Evolutionary conservation across 164 flowering plant genomes (phyloP).

Genomic region (Liriodendron chinense): DNA sequence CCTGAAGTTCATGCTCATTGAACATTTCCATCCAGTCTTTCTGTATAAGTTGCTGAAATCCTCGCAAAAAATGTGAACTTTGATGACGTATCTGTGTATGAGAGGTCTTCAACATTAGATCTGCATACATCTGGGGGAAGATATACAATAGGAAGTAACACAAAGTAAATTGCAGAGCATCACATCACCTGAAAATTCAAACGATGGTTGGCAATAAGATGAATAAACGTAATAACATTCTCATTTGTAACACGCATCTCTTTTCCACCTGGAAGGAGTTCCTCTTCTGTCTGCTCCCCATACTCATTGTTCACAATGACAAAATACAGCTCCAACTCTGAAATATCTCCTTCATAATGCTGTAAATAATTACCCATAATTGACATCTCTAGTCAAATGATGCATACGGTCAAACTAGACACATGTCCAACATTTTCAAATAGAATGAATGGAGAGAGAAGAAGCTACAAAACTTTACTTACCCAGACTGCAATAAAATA

Average conservation of each 20-base stretch:
- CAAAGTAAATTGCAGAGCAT: background rate
- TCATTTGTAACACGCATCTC: conserved; percentile 82
- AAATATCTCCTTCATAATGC: conserved; percentile 80
- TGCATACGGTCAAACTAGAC: background rate
- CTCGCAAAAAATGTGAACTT: conserved; percentile 86
- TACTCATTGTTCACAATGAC: conserved; percentile 92
- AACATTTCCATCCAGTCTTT: conserved; percentile 97
- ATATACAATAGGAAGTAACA: background rate
- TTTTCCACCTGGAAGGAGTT: conserved; percentile 82
- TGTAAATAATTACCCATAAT: conserved; percentile 26
- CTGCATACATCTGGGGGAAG: background rate
- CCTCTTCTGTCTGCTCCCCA: conserved; percentile 95
- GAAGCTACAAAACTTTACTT: background rate
- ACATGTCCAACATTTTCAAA: background rate
- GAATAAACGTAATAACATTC: conserved; percentile 82
- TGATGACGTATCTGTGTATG: conserved; percentile 79
- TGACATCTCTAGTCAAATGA: background rate
- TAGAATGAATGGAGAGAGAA: background rate
- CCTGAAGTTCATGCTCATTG: conserved; percentile 98
- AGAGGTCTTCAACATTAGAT: background rate
- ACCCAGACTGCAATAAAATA: no score
- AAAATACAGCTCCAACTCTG: conserved; percentile 86
- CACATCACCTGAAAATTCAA: conserved; percentile 73
- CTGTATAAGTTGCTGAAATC: conserved; percentile 88
- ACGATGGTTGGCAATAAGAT: conserved; percentile 85